Evolutionary conservation across 345 rosid genomes (phyloP).

Genomic region (Populus euphratica): DNA sequence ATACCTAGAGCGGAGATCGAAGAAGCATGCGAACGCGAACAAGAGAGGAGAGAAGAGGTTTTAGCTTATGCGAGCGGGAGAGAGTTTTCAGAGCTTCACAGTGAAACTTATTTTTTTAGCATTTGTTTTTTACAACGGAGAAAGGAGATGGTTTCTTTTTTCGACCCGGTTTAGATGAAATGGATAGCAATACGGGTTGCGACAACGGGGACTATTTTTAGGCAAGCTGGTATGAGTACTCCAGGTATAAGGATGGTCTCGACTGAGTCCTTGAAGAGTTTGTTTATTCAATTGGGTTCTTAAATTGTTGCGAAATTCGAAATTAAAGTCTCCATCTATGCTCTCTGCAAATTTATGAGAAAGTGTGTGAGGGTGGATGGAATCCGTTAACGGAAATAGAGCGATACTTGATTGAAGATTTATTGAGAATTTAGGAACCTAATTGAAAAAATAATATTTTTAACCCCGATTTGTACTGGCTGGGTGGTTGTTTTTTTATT

Average conservation of each 20-base stretch:
- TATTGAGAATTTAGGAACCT: too few species aligned
- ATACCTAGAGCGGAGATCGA: constrained; percentile 12
- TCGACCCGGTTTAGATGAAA: not conserved
- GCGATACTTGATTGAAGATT: not conserved
- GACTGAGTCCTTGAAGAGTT: not conserved
- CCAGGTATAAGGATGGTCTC: not conserved
- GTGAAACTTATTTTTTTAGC: not conserved
- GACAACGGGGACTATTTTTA: not conserved
- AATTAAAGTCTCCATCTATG: too few species aligned
- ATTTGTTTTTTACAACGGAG: not conserved
- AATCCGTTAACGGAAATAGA: too few species aligned
- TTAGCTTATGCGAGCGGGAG: not conserved
- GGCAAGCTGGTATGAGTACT: not conserved
- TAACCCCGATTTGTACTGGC: too few species aligned
- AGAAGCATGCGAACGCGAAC: not conserved
- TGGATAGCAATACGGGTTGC: not conserved
- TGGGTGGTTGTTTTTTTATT: too few species aligned
- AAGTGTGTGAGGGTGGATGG: not conserved
- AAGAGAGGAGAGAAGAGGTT: not conserved
- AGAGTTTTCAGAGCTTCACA: not conserved
- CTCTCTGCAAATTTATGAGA: too few species aligned
- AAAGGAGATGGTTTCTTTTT: not conserved
- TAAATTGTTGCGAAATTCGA: too few species aligned
- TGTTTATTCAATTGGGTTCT: not conserved
- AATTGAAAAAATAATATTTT: too few species aligned